Evolutionary conservation across 1,139 yeast species (phyloP).

Genomic region (Taphrina deformans): DNA sequence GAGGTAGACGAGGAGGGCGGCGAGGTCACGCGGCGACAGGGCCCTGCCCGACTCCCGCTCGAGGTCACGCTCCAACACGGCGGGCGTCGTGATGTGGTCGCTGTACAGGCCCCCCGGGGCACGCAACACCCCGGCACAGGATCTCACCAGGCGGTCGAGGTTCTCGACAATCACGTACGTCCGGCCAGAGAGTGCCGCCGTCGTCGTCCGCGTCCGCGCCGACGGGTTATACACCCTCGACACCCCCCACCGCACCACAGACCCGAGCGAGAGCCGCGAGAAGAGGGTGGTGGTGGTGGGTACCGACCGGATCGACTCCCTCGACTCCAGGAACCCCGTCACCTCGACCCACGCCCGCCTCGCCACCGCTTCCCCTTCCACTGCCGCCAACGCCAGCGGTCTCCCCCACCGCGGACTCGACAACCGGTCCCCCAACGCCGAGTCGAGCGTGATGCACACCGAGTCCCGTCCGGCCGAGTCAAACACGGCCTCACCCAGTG

Average conservation of each 20-base stretch:
- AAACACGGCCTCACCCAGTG: constrained; percentile 43
- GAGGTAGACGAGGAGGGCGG: background rate
- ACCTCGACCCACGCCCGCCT: constrained; percentile 14
- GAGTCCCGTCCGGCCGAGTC: constrained; percentile 37
- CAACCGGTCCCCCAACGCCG: background rate
- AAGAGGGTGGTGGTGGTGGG: constrained; percentile 1
- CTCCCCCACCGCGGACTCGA: constrained; percentile 10
- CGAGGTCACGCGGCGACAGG: background rate
- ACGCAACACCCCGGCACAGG: background rate
- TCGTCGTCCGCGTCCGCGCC: background rate
- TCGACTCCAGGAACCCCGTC: background rate
- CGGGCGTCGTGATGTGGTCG: constrained; percentile 11
- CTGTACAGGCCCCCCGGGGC: background rate
- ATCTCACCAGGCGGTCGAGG: background rate
- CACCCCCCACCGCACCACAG: constrained; percentile 20
- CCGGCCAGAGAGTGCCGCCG: background rate
- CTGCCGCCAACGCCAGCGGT: constrained; percentile 19
- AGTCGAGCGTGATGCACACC: background rate
- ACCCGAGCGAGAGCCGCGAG: background rate
- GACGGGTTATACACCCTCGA: background rate
- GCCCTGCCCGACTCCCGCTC: background rate
- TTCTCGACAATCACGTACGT: constrained; percentile 9
- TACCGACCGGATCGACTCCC: constrained; percentile 8
- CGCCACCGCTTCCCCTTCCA: constrained; percentile 9
- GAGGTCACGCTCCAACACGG: background rate